Evolutionary conservation across 73 alveolate genomes (phyloP).

Genomic region (Blepharisma japonicum): DNA sequence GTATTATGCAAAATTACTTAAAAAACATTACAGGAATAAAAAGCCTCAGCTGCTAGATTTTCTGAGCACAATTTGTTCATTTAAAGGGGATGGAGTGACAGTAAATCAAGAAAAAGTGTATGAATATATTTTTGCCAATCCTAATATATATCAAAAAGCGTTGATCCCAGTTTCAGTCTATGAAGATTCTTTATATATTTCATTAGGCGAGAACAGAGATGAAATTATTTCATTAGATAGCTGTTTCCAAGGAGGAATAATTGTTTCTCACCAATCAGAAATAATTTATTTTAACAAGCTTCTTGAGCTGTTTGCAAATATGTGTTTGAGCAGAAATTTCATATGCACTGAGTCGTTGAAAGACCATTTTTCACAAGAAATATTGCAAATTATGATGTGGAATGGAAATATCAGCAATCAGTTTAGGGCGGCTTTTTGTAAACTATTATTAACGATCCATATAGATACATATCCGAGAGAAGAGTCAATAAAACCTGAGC

Average conservation of each 20-base stretch:
- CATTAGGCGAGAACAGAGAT: neutral
- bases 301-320: slow-evolving; percentile 23
- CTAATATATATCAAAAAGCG: neutral
- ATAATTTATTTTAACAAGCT: slow-evolving; percentile 13
- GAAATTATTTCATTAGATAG: slow-evolving; percentile 11
- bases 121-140: slow-evolving; percentile 1
- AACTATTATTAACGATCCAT: slow-evolving; percentile 8
- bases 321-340: slow-evolving; percentile 22
- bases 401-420: slow-evolving; percentile 9
- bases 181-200: neutral
- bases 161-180: neutral
- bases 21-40: slow-evolving; percentile 7
- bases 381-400: slow-evolving; percentile 18
- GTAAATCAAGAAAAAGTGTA: slow-evolving; percentile 28
- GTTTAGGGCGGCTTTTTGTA: slow-evolving; percentile 24
- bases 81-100: slow-evolving; percentile 21
- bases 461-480: slow-evolving; percentile 24
- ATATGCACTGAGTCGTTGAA: slow-evolving; percentile 7
- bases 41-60: slow-evolving; percentile 25
- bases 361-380: slow-evolving; percentile 15
- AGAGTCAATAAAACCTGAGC: slow-evolving; percentile 10
- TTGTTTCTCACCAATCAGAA: neutral
- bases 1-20: neutral
- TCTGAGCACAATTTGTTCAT: slow-evolving; percentile 22
- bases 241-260: slow-evolving; percentile 21